Percentiles rank a stretch among this genome's conserved stretches.
These are phyloP conservation scores for Hibiscus trionum DNA, from an alignment of 345 rosid genomes.

Conservation along the genomic window DNA sequence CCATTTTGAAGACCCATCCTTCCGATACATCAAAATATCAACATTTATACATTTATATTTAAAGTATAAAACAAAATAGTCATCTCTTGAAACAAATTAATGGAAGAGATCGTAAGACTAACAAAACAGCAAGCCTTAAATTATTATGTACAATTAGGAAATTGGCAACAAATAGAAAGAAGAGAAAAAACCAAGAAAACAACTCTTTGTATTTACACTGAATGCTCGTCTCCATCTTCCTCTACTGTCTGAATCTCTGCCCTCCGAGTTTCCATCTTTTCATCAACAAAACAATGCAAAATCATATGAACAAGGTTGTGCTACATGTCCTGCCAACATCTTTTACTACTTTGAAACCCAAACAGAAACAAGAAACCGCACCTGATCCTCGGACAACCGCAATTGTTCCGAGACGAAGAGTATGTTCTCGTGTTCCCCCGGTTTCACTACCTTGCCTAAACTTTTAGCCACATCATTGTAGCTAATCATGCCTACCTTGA, in stretches of 20 bases:
- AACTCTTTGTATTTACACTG: not conserved
- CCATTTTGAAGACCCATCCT: too few species aligned
- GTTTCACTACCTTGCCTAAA: slow-evolving; percentile 42
- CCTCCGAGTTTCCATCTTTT: slow-evolving; percentile 78
- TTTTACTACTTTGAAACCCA: not conserved
- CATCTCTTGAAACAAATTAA: too few species aligned
- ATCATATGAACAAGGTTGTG: too few species aligned
- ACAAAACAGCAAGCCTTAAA: too few species aligned
- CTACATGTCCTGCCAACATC: not conserved
- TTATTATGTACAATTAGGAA: not conserved
- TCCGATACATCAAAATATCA: too few species aligned
- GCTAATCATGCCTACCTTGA: slow-evolving; percentile 38
- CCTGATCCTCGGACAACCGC: slow-evolving; percentile 86
- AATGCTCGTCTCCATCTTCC: slow-evolving; percentile 66
- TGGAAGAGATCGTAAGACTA: too few species aligned
- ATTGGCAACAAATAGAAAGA: not conserved
- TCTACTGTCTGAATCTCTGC: slow-evolving; percentile 40
- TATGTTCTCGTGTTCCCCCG: slow-evolving; percentile 32
- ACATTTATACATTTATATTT: too few species aligned
- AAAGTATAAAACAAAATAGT: too few species aligned
- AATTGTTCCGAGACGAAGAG: slow-evolving; percentile 4
- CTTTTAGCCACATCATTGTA: slow-evolving; percentile 47
- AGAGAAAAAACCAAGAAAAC: not conserved
- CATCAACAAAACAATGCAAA: not conserved
- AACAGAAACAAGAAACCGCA: slow-evolving; percentile 18